Evolutionary conservation across 345 rosid species (phyloP), one percentile per base, ranked within the genome.

Genomic region (Noccaea bulbosa): DNA sequence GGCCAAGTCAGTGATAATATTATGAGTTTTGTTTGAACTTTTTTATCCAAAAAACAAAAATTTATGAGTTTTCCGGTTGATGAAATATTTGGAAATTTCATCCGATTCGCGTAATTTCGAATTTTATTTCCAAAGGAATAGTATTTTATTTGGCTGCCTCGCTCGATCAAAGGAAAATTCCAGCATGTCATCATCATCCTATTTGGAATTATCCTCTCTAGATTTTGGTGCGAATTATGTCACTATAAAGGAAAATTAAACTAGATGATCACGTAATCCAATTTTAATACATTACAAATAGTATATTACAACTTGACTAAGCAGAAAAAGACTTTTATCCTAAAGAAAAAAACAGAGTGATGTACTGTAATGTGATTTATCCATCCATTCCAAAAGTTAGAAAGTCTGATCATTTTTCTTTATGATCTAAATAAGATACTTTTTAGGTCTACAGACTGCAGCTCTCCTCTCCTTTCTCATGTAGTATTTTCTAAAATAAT

Each of bases 201-300:
- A 38, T 17, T 37, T 56, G 33, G 15, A 38, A 38, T 8, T 15
- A 37, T 37, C 32, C 43, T 37, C 45, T 16, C 43, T 55, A 55
- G 61, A 55, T 54, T 33, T 4, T 7, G 30, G 30, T 53, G 20
- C 11, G 6, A 33, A 27, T 27, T 27, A 27, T 27, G 30, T 27
- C 30, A 22, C 24, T 22, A 22, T 22, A 38, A 17, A 11, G 15
- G 32, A 17, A 20, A 58, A 58, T 17, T 17, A 58, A 6, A 58
- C 33, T 37, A 16, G 44, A 57, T 58, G 46, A 11, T 24, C 45
- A 58, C 33, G 11, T 58, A 58, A 58, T 58, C 22, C 33, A 57
- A 11, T 11, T 57, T 57, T 11, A 8, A 11, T 16, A 38, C 3
- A 57, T 38, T 38, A 20, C n/a, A n/a, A 10, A 57, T 16, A 20